Conservation (phyloP, 2,329 filamentous ascomycete genomes). For the Blastomyces emzantsi region DNA sequence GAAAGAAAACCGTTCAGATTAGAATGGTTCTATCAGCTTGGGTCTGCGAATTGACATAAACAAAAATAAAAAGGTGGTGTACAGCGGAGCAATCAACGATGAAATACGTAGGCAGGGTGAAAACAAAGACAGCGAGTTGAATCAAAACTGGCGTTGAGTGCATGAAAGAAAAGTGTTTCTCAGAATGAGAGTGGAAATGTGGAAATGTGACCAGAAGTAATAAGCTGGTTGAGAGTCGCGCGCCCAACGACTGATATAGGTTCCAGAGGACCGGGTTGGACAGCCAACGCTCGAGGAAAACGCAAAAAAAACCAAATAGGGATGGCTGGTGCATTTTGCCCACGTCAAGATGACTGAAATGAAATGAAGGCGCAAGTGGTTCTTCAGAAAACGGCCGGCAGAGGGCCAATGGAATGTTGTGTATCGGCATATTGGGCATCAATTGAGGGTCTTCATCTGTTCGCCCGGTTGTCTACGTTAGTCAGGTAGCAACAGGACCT, state of each 20-base stretch:
- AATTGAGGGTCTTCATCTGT: constrained; percentile 11
- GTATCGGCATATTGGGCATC: constrained; percentile 14
- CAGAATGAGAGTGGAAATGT: constrained; percentile 5
- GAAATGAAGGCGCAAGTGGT: constrained; percentile 5
- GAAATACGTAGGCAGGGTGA: constrained; percentile 5
- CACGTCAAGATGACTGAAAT: constrained; percentile 11
- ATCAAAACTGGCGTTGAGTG: constrained; percentile 10
- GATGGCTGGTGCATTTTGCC: constrained; percentile 12
- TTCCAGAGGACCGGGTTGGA: constrained; percentile 7
- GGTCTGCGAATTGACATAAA: constrained; percentile 9
- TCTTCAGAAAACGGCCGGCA: constrained; percentile 7
- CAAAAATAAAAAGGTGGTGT: constrained; percentile 11
- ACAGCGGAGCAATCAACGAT: constrained; percentile 14
- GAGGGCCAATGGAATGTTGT: constrained; percentile 14
- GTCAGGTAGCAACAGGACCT: constrained; percentile 14
- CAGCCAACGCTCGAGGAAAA: constrained; percentile 7
- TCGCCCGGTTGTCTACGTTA: constrained; percentile 11
- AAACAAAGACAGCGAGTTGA: constrained; percentile 9
- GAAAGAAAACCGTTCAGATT: constrained; percentile 12
- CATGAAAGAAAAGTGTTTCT: constrained; percentile 15
- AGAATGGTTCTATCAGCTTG: constrained; percentile 2
- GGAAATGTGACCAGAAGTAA: constrained; percentile 9
- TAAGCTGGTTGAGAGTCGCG: constrained; percentile 4
- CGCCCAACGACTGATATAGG: constrained; percentile 1
- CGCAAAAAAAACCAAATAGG: constrained; percentile 10